Percentiles rank a stretch among this genome's conserved stretches.
Conservation (phyloP, 1,139 yeast species). For the Suhomyces choctaworum region DNA sequence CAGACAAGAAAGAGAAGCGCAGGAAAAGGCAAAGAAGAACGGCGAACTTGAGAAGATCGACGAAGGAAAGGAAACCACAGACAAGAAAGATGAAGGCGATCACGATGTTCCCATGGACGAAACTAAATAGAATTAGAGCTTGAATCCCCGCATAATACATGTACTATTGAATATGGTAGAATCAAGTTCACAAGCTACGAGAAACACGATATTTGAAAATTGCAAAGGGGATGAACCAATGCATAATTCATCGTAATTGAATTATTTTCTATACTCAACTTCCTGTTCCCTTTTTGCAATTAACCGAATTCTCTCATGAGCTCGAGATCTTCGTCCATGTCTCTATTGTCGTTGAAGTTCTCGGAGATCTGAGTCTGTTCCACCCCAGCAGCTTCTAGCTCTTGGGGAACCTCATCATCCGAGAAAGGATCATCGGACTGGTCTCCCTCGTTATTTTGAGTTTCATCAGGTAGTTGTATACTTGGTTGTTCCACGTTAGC, state of each 20-base stretch:
- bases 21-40: slow-evolving; percentile 36
- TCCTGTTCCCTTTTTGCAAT: too few relatives aligned
- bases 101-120: slow-evolving; percentile 22
- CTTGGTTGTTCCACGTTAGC: too few relatives aligned
- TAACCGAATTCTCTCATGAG: slow-evolving; percentile 42
- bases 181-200: too few relatives aligned
- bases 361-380: too few relatives aligned
- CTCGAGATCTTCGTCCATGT: slow-evolving; percentile 35
- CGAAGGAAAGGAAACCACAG: slow-evolving; percentile 19
- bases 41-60: slow-evolving; percentile 36
- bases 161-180: too few relatives aligned
- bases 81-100: slow-evolving; percentile 22
- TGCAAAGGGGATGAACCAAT: too few relatives aligned
- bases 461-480: neutral
- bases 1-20: slow-evolving; percentile 65
- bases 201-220: too few relatives aligned
- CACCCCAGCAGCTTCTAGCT: slow-evolving; percentile 1
- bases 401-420: slow-evolving; percentile 1
- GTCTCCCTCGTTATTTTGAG: neutral
- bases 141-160: too few relatives aligned
- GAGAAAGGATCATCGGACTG: slow-evolving; percentile 23
- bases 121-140: slow-evolving; percentile 11
- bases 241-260: neutral
- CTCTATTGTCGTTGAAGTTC: neutral
- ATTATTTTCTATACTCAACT: too few relatives aligned